Evolutionary conservation across 2,329 filamentous ascomycete species (phyloP), one percentile per base, ranked within the genome.

Genomic region (Alternaria triticina): DNA sequence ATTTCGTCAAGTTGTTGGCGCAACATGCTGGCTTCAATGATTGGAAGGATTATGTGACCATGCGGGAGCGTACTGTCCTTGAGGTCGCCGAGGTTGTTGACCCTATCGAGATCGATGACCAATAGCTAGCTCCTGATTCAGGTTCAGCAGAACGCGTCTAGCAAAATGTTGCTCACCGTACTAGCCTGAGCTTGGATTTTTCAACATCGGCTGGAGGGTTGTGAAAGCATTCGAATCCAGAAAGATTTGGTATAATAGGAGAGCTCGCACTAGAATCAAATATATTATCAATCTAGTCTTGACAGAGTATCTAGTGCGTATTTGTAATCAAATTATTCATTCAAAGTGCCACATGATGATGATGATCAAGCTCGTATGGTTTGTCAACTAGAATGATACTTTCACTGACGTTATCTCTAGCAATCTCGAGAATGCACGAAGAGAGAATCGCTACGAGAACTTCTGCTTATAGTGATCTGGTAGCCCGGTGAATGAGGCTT

Each of bases 401-500:
- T 40, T 17, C 9, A 40, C 36, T 17, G 8, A 40, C 36, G 0
- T 17, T 40, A 15, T 40, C 8, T 40, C 36, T 11, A 40, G 15
- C 36, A 10, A 40, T 17, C 5, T 40, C 15, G 36, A 40, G 36
- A 40, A 17, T 17, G 15, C 36, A 40, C 36, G 36, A 40, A 40
- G 36, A 40, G 8, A 10, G n/a, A 5, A n/a, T n/a, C 36, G 15
- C 36, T 11, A 17, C 36, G 15, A 40, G 15, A 10, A 10, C 2
- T 10, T 11, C 9, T 17, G 17, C 9, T 17, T 17, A 10, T 10
- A 0, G n/a, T 17, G 1, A 40, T 1, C 5, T 10, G 0, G 3
- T 17, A 40, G n/a, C n/a, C 17, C 15, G 17, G 36, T 40, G 36
- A 17, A 40, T 6, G 15, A 17, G 15, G 17, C 9, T 40, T 17